phyloP scores from a whole-genome alignment of 2,329 filamentous ascomycete genomes.

The Aspergillus udagawae region DNA sequence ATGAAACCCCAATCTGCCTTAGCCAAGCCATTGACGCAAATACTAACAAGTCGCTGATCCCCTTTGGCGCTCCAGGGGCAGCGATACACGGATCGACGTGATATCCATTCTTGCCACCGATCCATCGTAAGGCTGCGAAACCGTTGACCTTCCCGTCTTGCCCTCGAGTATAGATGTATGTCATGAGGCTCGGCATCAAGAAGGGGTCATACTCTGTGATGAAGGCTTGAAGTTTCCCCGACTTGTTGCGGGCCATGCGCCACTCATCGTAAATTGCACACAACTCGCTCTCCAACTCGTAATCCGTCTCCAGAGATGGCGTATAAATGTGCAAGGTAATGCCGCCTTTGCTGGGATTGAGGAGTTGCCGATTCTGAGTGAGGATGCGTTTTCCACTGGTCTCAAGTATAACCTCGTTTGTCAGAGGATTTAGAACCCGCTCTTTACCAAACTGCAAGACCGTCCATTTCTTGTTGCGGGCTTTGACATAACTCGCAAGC shows the following conservation, averaged over 20 bases:
- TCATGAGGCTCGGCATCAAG: constrained; percentile 36
- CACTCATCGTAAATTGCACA: background rate
- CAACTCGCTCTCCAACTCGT: background rate
- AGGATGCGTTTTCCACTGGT: background rate
- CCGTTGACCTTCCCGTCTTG: constrained; percentile 29
- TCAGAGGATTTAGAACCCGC: background rate
- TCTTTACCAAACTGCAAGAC: background rate
- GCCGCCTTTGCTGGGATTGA: background rate
- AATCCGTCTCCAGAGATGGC: background rate
- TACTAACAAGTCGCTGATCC: constrained; percentile 37
- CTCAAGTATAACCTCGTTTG: background rate
- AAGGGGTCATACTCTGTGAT: constrained; percentile 17
- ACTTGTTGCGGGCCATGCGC: background rate
- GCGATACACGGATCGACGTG: constrained; percentile 42
- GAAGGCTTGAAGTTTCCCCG: constrained; percentile 4
- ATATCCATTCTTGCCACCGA: constrained; percentile 36
- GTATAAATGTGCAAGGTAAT: background rate
- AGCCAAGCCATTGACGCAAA: constrained; percentile 38
- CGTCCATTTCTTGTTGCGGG: background rate
- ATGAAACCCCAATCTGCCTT: constrained; percentile 27
- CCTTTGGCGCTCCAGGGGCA: constrained; percentile 30
- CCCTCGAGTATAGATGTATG: constrained; percentile 37
- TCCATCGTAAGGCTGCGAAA: constrained; percentile 37
- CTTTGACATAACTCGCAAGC: background rate
- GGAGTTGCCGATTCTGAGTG: background rate